Evolutionary conservation across 2,329 filamentous ascomycete species (phyloP).

Genomic region (Scytalidium sp.): DNA sequence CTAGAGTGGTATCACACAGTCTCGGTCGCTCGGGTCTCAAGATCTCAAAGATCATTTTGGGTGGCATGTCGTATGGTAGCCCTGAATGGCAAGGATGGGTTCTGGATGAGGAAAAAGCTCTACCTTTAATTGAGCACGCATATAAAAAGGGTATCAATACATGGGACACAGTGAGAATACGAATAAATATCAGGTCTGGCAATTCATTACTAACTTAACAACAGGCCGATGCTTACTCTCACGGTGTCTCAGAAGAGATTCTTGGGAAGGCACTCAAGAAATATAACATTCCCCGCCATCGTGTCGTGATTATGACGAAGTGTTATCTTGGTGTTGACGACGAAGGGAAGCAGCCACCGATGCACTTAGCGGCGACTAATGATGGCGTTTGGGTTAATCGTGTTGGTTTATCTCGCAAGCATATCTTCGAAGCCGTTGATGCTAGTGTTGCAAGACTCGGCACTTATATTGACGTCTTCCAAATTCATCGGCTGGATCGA

Average conservation of each 20-base stretch:
- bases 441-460: slow-evolving; percentile 50
- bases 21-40: slow-evolving; percentile 50
- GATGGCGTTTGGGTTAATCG: slow-evolving; percentile 33
- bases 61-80: slow-evolving; percentile 46
- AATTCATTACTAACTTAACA: neutral
- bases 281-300: slow-evolving; percentile 61
- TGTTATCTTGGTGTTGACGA: slow-evolving; percentile 46
- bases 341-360: slow-evolving; percentile 30
- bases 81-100: slow-evolving; percentile 45
- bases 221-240: slow-evolving; percentile 42
- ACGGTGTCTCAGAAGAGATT: slow-evolving; percentile 55
- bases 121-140: slow-evolving; percentile 51
- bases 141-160: slow-evolving; percentile 51
- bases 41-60: slow-evolving; percentile 48
- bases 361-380: slow-evolving; percentile 15
- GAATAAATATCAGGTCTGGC: neutral
- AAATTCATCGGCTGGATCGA: slow-evolving; percentile 59
- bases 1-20: neutral
- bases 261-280: slow-evolving; percentile 63
- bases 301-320: slow-evolving; percentile 66
- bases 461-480: slow-evolving; percentile 50
- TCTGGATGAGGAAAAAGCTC: slow-evolving; percentile 40
- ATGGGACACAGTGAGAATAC: slow-evolving; percentile 44
- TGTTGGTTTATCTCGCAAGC: slow-evolving; percentile 54
- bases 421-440: slow-evolving; percentile 63